Conservation (phyloP, 352 stramenopile species). For the Globisporangium parvum region DNA sequence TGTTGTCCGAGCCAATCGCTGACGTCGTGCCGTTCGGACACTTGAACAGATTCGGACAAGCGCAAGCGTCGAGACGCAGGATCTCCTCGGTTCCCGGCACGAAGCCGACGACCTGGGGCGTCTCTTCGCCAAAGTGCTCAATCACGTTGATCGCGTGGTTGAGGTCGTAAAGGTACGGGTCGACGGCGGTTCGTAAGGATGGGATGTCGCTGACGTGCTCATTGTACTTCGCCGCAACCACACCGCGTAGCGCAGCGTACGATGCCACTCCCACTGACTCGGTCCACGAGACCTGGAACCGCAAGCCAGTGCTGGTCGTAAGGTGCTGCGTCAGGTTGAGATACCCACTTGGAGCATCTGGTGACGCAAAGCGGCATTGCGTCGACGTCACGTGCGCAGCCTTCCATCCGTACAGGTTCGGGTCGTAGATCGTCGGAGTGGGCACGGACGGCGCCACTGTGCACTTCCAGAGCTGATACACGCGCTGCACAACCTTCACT, state of each 20-base stretch:
- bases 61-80: slow-evolving; percentile 89
- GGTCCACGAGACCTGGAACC: slow-evolving; percentile 66
- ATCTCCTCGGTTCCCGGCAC: slow-evolving; percentile 25
- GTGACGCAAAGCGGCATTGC: slow-evolving; percentile 50
- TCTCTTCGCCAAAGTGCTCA: slow-evolving; percentile 81
- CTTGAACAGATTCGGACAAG: slow-evolving; percentile 89
- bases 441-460: slow-evolving; percentile 38
- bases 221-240: slow-evolving; percentile 39
- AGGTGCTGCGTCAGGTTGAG: slow-evolving; percentile 25
- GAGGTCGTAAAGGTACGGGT: slow-evolving; percentile 92
- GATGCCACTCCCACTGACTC: slow-evolving; percentile 48
- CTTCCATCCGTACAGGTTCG: slow-evolving; percentile 50
- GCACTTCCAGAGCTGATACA: slow-evolving; percentile 95
- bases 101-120: slow-evolving; percentile 74
- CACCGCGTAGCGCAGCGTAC: slow-evolving; percentile 72
- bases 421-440: slow-evolving; percentile 26
- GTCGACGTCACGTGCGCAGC: slow-evolving; percentile 36
- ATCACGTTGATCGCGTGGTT: slow-evolving; percentile 84
- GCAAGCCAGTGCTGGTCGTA: slow-evolving; percentile 24
- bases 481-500: slow-evolving; percentile 78
- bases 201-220: slow-evolving; percentile 27
- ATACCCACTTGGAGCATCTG: slow-evolving; percentile 4
- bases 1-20: slow-evolving; percentile 45
- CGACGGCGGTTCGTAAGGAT: slow-evolving; percentile 33
- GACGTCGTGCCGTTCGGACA: slow-evolving; percentile 93